Evolutionary conservation across 495 filamentous ascomycete genomes (phyloP), one percentile per base, ranked within the genome.

Genomic region (Talaromyces borbonicus): DNA sequence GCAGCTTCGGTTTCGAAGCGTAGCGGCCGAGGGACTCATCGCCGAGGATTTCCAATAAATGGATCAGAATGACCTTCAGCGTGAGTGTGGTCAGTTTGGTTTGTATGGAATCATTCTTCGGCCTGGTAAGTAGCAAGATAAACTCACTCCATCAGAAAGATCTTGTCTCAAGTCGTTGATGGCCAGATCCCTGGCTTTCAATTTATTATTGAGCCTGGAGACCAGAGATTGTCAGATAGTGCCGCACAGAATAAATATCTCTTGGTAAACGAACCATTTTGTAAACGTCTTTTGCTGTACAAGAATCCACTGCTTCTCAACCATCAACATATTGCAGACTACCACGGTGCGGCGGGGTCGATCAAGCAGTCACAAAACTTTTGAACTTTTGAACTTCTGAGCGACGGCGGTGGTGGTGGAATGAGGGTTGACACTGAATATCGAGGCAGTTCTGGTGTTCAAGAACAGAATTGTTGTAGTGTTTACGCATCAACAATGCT

Each of bases 231-330:
- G n/a, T n/a, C n/a, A 35, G 30, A 45, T 14, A 16, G 26, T n/a
- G 5, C 19, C n/a, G 12, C 3, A 8, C 16, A 11, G 5, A 38
- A 36, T 20, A 3, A 11, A 22, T 20, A 11, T 38, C 35, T 18
- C 4, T 12, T n/a, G n/a, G n/a, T 9, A 5, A 35, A 59, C 74
- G 43, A 57, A 88, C 87, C 92, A 97, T 81, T 97, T 97, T 15
- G 89, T 94, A 63, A 97, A 97, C n/a, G 92, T 98, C 77, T 97
- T 98, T 63, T 96, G 84, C 70, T 97, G 90, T 57, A 95, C 90
- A 56, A 81, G 87, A 57, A 97, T 81, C 90, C 90, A 97, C 68
- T 82, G 82, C 73, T 90, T 85, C 71, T 95, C 79, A 54, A 79
- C 71, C 62, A 74, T 65, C 62, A 76, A 71, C 78, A 82, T 81